phyloP scores from a whole-genome alignment of 768 basidiomycete genomes.

The Sarcomyxa edulis region DNA sequence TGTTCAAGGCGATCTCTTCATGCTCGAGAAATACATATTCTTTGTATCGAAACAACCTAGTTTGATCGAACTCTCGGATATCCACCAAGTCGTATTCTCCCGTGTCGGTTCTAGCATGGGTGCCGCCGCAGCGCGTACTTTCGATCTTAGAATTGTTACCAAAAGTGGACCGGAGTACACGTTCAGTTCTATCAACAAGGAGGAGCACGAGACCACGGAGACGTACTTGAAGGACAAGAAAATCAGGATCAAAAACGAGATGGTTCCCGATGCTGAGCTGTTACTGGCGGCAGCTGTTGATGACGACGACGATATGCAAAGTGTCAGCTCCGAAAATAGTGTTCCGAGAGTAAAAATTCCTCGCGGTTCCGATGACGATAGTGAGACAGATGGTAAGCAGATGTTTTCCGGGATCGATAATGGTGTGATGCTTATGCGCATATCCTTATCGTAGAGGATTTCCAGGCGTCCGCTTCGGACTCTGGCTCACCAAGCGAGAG shows the following conservation, averaged over 20 bases:
- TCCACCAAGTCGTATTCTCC: conserved; percentile 88
- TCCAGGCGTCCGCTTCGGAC: conserved; percentile 81
- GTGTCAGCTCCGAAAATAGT: conserved; percentile 71
- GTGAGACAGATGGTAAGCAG: conserved; percentile 60
- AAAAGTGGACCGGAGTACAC: conserved; percentile 81
- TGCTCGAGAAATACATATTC: conserved; percentile 96
- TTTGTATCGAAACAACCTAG: conserved; percentile 96
- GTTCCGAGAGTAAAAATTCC: conserved; percentile 46
- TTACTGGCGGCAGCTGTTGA: conserved; percentile 59
- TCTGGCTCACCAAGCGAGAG: conserved; percentile 80
- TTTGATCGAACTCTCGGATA: conserved; percentile 85
- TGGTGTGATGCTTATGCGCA: too few relatives aligned
- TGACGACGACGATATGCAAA: conserved; percentile 78
- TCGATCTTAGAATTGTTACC: conserved; percentile 87
- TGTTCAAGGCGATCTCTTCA: conserved; percentile 92
- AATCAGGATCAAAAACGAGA: conserved; percentile 92
- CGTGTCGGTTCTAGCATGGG: conserved; percentile 85
- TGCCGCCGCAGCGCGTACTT: conserved; percentile 82
- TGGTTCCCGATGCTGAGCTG: conserved; percentile 82
- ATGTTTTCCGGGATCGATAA: conserved; percentile 1
- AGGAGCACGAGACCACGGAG: conserved; percentile 86
- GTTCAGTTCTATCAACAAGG: conserved; percentile 93
- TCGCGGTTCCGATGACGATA: conserved; percentile 64
- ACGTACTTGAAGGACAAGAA: conserved; percentile 87
- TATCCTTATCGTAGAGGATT: conserved; percentile 62